Base-by-base conservation (phyloP, 1,284 basidiomycete species). In the Moniliella sp. region DNA sequence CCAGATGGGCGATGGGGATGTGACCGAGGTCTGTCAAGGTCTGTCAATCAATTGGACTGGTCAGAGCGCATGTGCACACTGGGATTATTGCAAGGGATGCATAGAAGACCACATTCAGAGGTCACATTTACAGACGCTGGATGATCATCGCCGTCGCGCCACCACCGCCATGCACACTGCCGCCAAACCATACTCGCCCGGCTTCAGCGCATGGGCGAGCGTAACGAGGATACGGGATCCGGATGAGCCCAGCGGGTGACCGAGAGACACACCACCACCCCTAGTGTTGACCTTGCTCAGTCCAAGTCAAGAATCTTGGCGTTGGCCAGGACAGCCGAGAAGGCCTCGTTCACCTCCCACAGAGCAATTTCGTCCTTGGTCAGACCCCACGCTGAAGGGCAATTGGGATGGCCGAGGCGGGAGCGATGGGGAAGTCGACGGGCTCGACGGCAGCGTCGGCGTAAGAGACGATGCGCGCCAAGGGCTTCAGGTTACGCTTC, bases 361-460 rank as follows among this genome's bases (percentile, higher is more conserved):
- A 79, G 70, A 18, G 83, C 70, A 46, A 97, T 82, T 57, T 97
- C 82, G 31, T 78, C 69, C 37, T 76, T 72, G 72, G n/a, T 36
- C 97, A 67, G 47, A 79, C 79, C 29, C 88, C 91, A 44, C 71
- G 74, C 66, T 84, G 67, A 36, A 99, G 69, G 5, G 91, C 91
- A 42, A 73, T 66, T 25, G 91, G 91, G 28, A 97, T 67, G 23
- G 86, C 88, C 38, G 79, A 69, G 15, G 88, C 79, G 16, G 91
- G 91, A 17, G 91, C 91, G 47, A 75, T 72, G 29, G 88, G 84
- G 74, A 99, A 99, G 65, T 97, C 83, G 50, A 94, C 78, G 23
- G 91, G 91, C 18, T 81, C 82, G 49, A 83, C 76, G 52, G 91
- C 91, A 43, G 80, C 83, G 65, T 99, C 91, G 41, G 91, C 83